Evolutionary conservation across 805 yeast species (phyloP), one percentile per base, ranked within the genome.

Genomic region (Starmerella bombicola): DNA sequence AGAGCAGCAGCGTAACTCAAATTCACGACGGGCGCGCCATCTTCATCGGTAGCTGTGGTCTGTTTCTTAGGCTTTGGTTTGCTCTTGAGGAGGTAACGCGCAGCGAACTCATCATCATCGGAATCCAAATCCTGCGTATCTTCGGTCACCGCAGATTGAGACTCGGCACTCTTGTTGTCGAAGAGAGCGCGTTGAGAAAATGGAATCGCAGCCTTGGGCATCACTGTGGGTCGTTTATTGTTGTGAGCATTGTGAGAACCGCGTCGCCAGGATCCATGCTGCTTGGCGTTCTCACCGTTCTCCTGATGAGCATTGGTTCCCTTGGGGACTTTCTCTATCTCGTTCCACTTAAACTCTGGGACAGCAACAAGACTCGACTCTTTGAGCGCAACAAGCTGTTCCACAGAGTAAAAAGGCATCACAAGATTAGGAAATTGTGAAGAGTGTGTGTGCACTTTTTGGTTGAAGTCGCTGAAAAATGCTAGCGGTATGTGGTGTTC

Each of bases 331-430:
- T 40, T 46, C 39, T 43, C 54, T 38, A 51, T 48, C 35, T 47
- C 52, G 46, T 43, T 43, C 51, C 52, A 52, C 31, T 42, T 42
- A 41, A 58, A 55, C 38, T 54, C 56, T 21, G 62, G 61, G 37
- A 49, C 39, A 31, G 42, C 29, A 16, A 55, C 56, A 33, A 56
- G 48, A 30, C 48, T 53, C 16, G 57, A 51, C 32, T 48, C 39
- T 35, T 53, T 47, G 38, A 58, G 43, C 17, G 40, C 45, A 19
- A 45, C 42, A 42, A 58, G 48, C 41, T 51, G 49, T 36, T 50
- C 52, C 21, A 50, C 25, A 16, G 59, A 44, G 51, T 59, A 59
- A 34, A 35, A 39, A 12, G 62, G 56, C 61, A 58, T 59, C 16
- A 10, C 17, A 8, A 24, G 9, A 13, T 24, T 24, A 10, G 9